Conservation (phyloP, 139 green algal species). For the Picochlorum sp. region DNA sequence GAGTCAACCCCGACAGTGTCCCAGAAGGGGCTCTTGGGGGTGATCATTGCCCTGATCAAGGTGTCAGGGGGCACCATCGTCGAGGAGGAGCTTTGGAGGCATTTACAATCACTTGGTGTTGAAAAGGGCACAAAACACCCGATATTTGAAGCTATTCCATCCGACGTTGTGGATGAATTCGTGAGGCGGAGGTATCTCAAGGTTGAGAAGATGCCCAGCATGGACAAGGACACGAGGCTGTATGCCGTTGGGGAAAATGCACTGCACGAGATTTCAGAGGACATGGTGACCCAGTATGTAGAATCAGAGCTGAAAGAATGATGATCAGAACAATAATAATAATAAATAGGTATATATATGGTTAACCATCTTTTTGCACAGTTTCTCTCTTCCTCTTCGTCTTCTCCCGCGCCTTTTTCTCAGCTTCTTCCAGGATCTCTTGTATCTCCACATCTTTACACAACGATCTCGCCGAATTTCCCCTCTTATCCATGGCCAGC, state of each 20-base stretch:
- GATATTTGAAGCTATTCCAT: constrained; percentile 6
- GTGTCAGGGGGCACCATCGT: constrained; percentile 18
- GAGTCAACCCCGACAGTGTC: neutral
- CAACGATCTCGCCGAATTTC: constrained; percentile 40
- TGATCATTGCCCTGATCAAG: constrained; percentile 23
- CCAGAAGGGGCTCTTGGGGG: constrained; percentile 12
- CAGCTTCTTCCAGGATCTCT: constrained; percentile 9
- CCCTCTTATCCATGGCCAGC: constrained; percentile 33
- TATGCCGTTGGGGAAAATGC: constrained; percentile 21
- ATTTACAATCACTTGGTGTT: constrained; percentile 21
- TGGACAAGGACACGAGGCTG: constrained; percentile 2
- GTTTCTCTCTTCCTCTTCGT: neutral
- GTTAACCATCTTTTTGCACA: no score
- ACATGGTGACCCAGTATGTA: constrained; percentile 7
- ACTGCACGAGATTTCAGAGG: constrained; percentile 1
- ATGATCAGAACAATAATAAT: neutral
- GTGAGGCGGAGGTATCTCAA: constrained; percentile 18
- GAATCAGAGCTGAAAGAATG: constrained; percentile 3
- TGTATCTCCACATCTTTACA: neutral
- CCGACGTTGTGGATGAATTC: constrained; percentile 15
- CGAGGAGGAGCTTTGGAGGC: constrained; percentile 12
- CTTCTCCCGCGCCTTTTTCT: neutral
- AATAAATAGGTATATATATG: no score
- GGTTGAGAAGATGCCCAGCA: constrained; percentile 8
- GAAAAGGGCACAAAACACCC: constrained; percentile 7